Evolutionary conservation across 2,329 filamentous ascomycete genomes (phyloP).

Genomic region (Elsinoe necatrix): DNA sequence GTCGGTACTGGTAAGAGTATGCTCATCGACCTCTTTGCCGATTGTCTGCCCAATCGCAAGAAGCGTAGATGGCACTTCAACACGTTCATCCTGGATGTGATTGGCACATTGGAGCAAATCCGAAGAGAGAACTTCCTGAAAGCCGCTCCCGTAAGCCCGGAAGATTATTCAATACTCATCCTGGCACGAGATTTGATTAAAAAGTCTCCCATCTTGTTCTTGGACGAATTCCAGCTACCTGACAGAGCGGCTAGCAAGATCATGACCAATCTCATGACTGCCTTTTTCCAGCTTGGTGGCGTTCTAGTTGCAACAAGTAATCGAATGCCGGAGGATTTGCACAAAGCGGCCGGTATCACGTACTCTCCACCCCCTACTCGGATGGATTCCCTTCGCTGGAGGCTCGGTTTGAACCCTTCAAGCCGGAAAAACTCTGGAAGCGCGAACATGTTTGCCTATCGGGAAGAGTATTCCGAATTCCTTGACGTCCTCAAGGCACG

Average conservation of each 20-base stretch:
- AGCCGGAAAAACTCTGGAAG: slow-evolving; percentile 26
- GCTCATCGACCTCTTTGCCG: slow-evolving; percentile 74
- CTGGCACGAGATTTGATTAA: slow-evolving; percentile 68
- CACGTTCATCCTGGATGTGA: slow-evolving; percentile 73
- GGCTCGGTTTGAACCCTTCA: slow-evolving; percentile 35
- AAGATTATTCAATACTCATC: slow-evolving; percentile 63
- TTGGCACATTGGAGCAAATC: slow-evolving; percentile 62
- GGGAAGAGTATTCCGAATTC: slow-evolving; percentile 67
- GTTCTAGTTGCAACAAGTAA: slow-evolving; percentile 75
- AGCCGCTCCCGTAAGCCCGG: slow-evolving; percentile 26
- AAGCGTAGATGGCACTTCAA: slow-evolving; percentile 78
- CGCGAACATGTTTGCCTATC: slow-evolving; percentile 49
- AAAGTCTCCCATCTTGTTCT: slow-evolving; percentile 65
- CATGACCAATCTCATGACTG: slow-evolving; percentile 66
- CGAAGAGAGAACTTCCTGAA: slow-evolving; percentile 35
- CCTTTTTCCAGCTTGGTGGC: slow-evolving; percentile 73
- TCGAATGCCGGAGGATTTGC: slow-evolving; percentile 72
- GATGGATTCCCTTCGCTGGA: slow-evolving; percentile 44
- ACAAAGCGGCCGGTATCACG: slow-evolving; percentile 63
- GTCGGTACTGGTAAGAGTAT: slow-evolving; percentile 79
- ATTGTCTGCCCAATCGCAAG: slow-evolving; percentile 62
- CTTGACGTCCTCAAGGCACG: slow-evolving; percentile 66
- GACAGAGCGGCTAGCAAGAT: slow-evolving; percentile 72
- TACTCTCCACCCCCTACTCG: slow-evolving; percentile 50
- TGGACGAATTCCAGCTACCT: slow-evolving; percentile 78